A percentile compares a stretch with the other conserved stretches of the same genome.
Conservation (phyloP, 805 yeast species). For the Kluyveromyces wickerhamii region DNA sequence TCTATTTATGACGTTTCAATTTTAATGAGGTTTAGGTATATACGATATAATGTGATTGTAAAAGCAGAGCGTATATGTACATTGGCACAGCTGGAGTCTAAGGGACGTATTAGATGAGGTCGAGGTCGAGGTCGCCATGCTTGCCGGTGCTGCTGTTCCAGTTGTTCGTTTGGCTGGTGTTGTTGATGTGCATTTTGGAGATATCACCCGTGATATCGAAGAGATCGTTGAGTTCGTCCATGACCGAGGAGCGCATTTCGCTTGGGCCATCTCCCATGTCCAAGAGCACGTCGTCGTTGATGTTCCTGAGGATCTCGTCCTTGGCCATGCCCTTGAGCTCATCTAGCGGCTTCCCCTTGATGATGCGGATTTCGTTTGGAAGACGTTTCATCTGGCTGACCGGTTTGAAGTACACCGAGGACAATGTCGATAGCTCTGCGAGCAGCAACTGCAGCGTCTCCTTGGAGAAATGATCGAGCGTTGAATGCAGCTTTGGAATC, state of each 20-base stretch:
- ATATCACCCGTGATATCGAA: slow-evolving; percentile 34
- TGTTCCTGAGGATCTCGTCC: slow-evolving; percentile 58
- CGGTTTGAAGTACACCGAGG: slow-evolving; percentile 87
- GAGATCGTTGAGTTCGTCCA: slow-evolving; percentile 72
- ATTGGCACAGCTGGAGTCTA: slow-evolving; percentile 1
- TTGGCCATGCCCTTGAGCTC: slow-evolving; percentile 74
- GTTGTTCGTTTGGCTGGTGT: slow-evolving; percentile 13
- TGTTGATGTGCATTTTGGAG: neutral
- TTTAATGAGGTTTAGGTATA: no score
- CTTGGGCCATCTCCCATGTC: slow-evolving; percentile 64
- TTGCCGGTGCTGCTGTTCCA: slow-evolving; percentile 2
- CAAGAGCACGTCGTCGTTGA: slow-evolving; percentile 69
- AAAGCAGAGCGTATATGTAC: no score
- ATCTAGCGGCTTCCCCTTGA: slow-evolving; percentile 52
- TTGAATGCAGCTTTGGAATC: slow-evolving; percentile 64
- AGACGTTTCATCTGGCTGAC: slow-evolving; percentile 47
- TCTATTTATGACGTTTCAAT: no score
- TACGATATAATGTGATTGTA: no score
- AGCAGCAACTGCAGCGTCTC: slow-evolving; percentile 59
- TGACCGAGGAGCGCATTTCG: slow-evolving; percentile 30
- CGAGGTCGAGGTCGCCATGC: slow-evolving; percentile 8
- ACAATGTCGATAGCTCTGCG: slow-evolving; percentile 70
- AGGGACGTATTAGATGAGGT: slow-evolving; percentile 2
- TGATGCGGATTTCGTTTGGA: slow-evolving; percentile 28
- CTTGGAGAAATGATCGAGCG: slow-evolving; percentile 65